These are phyloP conservation scores for Claviceps cyperi DNA, from an alignment of 2,329 filamentous ascomycete species.

Conservation along the genomic window DNA sequence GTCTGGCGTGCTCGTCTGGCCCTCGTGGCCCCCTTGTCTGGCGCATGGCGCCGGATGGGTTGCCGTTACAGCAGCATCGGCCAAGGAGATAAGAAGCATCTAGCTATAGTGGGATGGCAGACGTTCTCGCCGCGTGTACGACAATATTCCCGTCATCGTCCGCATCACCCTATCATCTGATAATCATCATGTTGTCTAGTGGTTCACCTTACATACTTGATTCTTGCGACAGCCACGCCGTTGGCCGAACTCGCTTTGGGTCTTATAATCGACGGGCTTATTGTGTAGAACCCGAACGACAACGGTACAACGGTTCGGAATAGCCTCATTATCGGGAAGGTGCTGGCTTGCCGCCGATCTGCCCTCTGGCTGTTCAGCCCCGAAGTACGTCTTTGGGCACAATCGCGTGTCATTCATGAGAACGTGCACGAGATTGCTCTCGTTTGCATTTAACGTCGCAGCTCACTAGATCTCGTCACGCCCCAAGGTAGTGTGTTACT, in stretches of 20 bases:
- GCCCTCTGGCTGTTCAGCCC: background rate
- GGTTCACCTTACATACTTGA: background rate
- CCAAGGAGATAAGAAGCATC: background rate
- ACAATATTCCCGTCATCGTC: background rate
- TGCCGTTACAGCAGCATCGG: background rate
- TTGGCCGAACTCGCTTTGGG: background rate
- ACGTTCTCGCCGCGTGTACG: too few relatives aligned
- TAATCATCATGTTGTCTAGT: background rate
- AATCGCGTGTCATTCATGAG: background rate
- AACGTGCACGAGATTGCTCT: background rate
- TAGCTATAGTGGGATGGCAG: too few relatives aligned
- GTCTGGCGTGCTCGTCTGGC: background rate
- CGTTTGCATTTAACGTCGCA: background rate
- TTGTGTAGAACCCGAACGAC: background rate
- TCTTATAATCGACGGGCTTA: background rate
- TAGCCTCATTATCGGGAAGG: background rate
- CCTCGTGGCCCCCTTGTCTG: background rate
- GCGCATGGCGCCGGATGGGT: background rate
- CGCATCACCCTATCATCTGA: background rate
- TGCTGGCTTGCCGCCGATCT: background rate
- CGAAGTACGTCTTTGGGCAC: background rate
- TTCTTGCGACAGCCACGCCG: background rate
- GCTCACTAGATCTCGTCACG: background rate
- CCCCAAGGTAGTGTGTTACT: background rate
- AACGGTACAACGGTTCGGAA: background rate